Percentiles rank a stretch among this genome's conserved stretches.
phyloP scores from a whole-genome alignment of 164 flowering plant genomes.

The Amborella trichopoda region DNA sequence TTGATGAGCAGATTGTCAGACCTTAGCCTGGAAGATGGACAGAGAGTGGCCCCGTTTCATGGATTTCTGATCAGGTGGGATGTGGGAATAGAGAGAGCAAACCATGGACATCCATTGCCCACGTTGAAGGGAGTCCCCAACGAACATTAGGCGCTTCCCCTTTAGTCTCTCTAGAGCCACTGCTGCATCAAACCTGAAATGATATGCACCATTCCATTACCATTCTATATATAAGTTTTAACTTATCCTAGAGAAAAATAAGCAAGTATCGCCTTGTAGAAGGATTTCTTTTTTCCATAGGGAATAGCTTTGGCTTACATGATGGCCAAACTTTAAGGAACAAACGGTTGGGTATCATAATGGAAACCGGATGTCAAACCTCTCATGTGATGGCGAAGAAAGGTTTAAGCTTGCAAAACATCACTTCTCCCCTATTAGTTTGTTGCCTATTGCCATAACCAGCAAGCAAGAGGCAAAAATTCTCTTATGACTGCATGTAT shows the following conservation, averaged over 20 bases:
- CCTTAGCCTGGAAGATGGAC: conserved; percentile 69
- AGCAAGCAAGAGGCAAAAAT: too few relatives aligned
- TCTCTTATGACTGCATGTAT: too few relatives aligned
- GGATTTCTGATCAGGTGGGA: conserved; percentile 47
- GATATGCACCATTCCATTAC: not conserved
- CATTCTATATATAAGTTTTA: not conserved
- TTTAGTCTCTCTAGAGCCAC: conserved; percentile 46
- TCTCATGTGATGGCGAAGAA: too few relatives aligned
- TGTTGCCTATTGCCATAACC: too few relatives aligned
- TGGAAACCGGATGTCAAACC: too few relatives aligned
- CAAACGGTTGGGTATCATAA: too few relatives aligned
- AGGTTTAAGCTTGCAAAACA: too few relatives aligned
- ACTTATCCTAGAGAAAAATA: not conserved
- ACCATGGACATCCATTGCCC: conserved; percentile 89
- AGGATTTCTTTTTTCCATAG: too few relatives aligned
- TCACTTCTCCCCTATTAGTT: too few relatives aligned
- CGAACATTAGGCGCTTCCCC: conserved; percentile 81
- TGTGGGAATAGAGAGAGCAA: conserved; percentile 57
- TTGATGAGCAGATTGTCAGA: too few relatives aligned
- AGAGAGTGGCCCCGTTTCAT: conserved; percentile 41
- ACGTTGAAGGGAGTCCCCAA: conserved; percentile 84
- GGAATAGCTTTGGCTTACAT: too few relatives aligned
- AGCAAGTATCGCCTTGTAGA: not conserved
- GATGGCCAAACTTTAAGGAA: too few relatives aligned
- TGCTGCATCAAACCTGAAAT: conserved; percentile 53